Base-by-base conservation (phyloP, 2,329 filamentous ascomycete genomes). In the Cadophora sp. region DNA sequence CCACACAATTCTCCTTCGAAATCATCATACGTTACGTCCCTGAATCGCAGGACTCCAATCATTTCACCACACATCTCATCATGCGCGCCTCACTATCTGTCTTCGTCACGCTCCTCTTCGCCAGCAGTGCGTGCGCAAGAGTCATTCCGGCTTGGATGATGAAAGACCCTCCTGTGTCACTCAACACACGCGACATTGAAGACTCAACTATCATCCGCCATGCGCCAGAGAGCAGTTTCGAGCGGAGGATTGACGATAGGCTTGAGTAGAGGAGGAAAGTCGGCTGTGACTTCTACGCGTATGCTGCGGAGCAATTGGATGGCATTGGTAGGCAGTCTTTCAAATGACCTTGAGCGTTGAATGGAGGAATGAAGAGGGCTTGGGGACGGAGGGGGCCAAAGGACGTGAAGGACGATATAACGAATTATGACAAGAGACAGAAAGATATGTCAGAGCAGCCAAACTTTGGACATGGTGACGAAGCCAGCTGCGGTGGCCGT, bases 61-160 rank as follows among this genome's bases (percentile, higher is more conserved):
- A 6, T 11, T 4, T 24, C 3, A 5, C 22, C 3, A 5, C 22
- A 19, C 22, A 40, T 26, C 31, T 63, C 31, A 68, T 22, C n/a
- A 72, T 72, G 68, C 70, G 56, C 29, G 24, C 65, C 40, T 31
- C 68, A 11, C 26, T 64, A 9, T 29, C 51, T 27, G 16, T 34
- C 22, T 1, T 70, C 12, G 19, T 68, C 22, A 9, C 64, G 0
- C 8, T 70, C 22, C 59, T 72, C 8, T 61, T 69, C 26, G 59
- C 60, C 46, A 62, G 24, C 34, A 50, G 53, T 6, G 60, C 56
- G 1, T 63, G 50, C 3, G 70, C 68, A 16, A 65, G 66, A 16
- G 66, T 72, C 19, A 68, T 71, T 62, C 68, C 70, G 6, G 51
- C 66, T 31, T 71, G 62, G 66, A 61, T 65, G 56, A 27, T 59